Evolutionary conservation across 2,329 filamentous ascomycete genomes (phyloP).

Genomic region (Curvularia lunata): DNA sequence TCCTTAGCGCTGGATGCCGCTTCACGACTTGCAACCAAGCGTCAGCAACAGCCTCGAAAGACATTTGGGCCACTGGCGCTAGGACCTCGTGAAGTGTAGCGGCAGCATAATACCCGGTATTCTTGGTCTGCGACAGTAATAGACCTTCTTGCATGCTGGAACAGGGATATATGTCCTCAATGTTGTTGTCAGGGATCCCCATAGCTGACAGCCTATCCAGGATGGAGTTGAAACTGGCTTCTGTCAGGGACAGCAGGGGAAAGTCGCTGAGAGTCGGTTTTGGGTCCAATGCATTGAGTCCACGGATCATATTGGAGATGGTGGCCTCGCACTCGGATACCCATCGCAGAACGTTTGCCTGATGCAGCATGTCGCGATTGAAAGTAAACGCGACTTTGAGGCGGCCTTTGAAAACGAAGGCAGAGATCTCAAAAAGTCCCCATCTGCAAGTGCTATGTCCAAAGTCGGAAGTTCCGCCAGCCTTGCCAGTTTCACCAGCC

Average conservation of each 20-base stretch:
- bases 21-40: constrained; percentile 40
- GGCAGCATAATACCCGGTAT: constrained; percentile 42
- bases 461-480: constrained; percentile 55
- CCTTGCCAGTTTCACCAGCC: constrained; percentile 55
- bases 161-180: constrained; percentile 51
- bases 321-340: constrained; percentile 48
- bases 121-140: constrained; percentile 40
- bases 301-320: constrained; percentile 41
- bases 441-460: constrained; percentile 54
- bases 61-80: constrained; percentile 14
- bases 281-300: constrained; percentile 31
- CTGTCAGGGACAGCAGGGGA: constrained; percentile 54
- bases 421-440: constrained; percentile 60
- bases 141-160: constrained; percentile 45
- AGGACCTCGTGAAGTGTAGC: constrained; percentile 41
- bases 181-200: constrained; percentile 44
- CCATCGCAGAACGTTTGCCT: constrained; percentile 54
- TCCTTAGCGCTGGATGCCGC: constrained; percentile 41
- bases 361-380: constrained; percentile 57
- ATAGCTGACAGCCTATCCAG: constrained; percentile 48
- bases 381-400: constrained; percentile 60
- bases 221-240: constrained; percentile 51
- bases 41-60: constrained; percentile 26
- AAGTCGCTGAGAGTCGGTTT: constrained; percentile 54
- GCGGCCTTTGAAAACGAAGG: constrained; percentile 55